Evolutionary conservation across 1,284 basidiomycete genomes (phyloP).

Genomic region (Naganishia sp.): DNA sequence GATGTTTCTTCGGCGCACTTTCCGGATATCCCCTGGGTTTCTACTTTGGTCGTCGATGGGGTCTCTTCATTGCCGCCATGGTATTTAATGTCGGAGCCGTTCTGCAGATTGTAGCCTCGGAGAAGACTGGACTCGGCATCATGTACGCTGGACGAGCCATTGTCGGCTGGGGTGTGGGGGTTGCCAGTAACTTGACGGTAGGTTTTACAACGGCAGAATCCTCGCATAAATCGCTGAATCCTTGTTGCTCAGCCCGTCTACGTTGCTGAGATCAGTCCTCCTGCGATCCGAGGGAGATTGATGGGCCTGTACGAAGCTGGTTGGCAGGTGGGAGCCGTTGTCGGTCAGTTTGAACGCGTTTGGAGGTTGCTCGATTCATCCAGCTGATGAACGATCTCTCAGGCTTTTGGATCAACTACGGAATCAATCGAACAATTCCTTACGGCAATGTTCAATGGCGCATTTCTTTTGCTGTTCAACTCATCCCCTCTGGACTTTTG

Average conservation of each 20-base stretch:
- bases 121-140: constrained; percentile 33
- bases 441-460: constrained; percentile 56
- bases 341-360: constrained; percentile 31
- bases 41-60: constrained; percentile 35
- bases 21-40: constrained; percentile 36
- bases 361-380: background rate
- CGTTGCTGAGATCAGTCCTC: constrained; percentile 53
- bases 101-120: constrained; percentile 25
- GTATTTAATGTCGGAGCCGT: constrained; percentile 33
- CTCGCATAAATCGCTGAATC: background rate
- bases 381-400: background rate
- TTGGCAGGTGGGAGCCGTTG: constrained; percentile 52
- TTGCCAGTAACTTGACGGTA: constrained; percentile 41
- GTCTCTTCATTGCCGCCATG: constrained; percentile 27
- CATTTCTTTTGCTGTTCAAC: constrained; percentile 59
- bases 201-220: background rate
- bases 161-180: constrained; percentile 54
- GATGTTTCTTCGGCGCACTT: constrained; percentile 39
- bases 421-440: constrained; percentile 53
- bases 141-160: constrained; percentile 49
- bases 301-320: constrained; percentile 60
- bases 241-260: constrained; percentile 48
- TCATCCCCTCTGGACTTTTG: constrained; percentile 58
- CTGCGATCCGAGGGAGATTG: constrained; percentile 59
- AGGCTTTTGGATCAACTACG: constrained; percentile 59